Percentiles rank a stretch among this genome's conserved stretches.
Evolutionary conservation across 805 yeast species (phyloP).

Genomic region (Komagataella pseudopastoris): DNA sequence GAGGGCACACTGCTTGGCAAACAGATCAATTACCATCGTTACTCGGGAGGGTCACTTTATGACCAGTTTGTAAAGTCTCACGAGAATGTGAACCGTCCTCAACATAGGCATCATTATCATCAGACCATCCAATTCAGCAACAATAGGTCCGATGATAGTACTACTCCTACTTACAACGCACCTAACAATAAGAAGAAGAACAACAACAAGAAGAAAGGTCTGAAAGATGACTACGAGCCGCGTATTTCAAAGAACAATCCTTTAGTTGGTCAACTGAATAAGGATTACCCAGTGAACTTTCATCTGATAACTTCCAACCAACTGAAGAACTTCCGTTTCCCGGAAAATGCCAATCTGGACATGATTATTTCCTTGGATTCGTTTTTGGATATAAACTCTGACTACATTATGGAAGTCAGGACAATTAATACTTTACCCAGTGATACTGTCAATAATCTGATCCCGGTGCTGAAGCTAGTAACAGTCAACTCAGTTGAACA

Average conservation of each 20-base stretch:
- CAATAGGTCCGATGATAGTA: background rate
- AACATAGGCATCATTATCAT: background rate
- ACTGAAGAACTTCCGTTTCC: slow-evolving; percentile 18
- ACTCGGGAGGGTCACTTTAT: slow-evolving; percentile 49
- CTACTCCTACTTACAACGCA: background rate
- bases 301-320: slow-evolving; percentile 34
- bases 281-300: slow-evolving; percentile 14
- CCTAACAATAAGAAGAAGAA: background rate
- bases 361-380: slow-evolving; percentile 37
- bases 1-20: slow-evolving; percentile 75
- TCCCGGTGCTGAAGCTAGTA: slow-evolving; percentile 33
- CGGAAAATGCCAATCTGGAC: slow-evolving; percentile 23
- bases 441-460: slow-evolving; percentile 4
- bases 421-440: background rate
- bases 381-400: slow-evolving; percentile 16
- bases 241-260: slow-evolving; percentile 18
- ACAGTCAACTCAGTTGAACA: slow-evolving; percentile 33
- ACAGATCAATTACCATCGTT: slow-evolving; percentile 45
- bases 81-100: background rate
- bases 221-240: slow-evolving; percentile 13
- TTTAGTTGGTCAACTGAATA: slow-evolving; percentile 6
- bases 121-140: background rate
- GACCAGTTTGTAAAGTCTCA: slow-evolving; percentile 15
- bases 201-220: slow-evolving; percentile 1
- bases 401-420: slow-evolving; percentile 15